Percentiles rank a stretch among this genome's conserved stretches.
Evolutionary conservation across 495 filamentous ascomycete genomes (phyloP).

Genomic region (Hyaloscypha finlandica): DNA sequence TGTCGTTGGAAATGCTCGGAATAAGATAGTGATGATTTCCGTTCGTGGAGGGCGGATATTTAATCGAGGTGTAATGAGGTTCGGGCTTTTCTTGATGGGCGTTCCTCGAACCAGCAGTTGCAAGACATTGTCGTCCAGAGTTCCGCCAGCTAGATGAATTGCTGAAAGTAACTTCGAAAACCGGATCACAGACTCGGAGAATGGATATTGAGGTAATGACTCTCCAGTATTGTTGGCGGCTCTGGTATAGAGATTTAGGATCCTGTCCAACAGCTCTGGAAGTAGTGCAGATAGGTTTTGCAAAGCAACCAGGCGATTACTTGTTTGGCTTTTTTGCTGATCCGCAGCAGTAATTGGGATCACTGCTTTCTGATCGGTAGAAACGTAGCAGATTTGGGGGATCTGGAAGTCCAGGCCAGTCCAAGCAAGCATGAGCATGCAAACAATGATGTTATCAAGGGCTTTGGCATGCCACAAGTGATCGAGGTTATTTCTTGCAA

Average conservation of each 20-base stretch:
- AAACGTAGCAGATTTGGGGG: conserved; percentile 49
- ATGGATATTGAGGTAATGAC: conserved; percentile 75
- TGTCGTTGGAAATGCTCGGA: conserved; percentile 70
- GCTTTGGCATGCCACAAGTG: conserved; percentile 97
- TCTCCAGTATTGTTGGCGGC: conserved; percentile 76
- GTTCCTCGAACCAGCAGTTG: conserved; percentile 65
- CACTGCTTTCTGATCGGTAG: conserved; percentile 42
- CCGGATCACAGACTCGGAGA: conserved; percentile 80
- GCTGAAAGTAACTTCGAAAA: conserved; percentile 73
- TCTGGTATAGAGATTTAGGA: conserved; percentile 78
- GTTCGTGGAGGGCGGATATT: conserved; percentile 56
- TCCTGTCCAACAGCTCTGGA: conserved; percentile 78
- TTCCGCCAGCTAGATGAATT: conserved; percentile 67
- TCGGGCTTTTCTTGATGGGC: conserved; percentile 38
- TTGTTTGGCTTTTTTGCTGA: conserved; percentile 48
- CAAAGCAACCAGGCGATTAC: conserved; percentile 57
- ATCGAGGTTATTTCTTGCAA: conserved; percentile 80
- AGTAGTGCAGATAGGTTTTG: conserved; percentile 64
- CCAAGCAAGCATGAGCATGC: conserved; percentile 83
- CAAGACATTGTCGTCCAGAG: conserved; percentile 65
- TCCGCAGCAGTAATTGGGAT: conserved; percentile 34
- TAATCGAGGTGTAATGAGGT: conserved; percentile 39
- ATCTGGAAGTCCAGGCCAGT: conserved; percentile 85
- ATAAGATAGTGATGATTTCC: conserved; percentile 69
- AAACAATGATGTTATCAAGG: conserved; percentile 80